Conservation (phyloP, 441 rosid species). For the Macaranga tanarius region DNA sequence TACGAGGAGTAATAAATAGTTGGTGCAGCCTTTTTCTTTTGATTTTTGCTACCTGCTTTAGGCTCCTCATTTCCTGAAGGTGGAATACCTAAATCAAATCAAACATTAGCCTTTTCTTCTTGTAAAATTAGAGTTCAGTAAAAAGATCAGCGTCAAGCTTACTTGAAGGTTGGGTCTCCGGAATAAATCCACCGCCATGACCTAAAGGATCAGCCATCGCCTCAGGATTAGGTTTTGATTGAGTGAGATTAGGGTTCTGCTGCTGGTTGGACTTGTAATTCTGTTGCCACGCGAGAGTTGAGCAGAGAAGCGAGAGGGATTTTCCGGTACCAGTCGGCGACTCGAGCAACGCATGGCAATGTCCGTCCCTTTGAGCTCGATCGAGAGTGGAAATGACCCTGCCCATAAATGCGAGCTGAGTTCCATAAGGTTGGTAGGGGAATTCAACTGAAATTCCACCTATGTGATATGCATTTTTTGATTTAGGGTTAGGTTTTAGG, state of each 20-base stretch:
- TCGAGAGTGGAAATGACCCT: conserved; percentile 90
- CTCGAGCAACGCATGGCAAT: conserved; percentile 86
- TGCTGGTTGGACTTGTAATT: conserved; percentile 44
- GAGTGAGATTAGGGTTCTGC: conserved; percentile 31
- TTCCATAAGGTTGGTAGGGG: conserved; percentile 90
- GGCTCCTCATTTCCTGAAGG: conserved; percentile 37
- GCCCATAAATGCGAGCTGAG: conserved; percentile 95
- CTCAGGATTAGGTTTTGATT: conserved; percentile 59
- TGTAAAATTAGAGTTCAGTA: too few species aligned
- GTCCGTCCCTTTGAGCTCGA: conserved; percentile 85
- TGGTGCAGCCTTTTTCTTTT: conserved; percentile 60
- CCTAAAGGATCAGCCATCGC: conserved; percentile 72
- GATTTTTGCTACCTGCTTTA: conserved; percentile 37
- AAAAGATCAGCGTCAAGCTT: conserved; percentile 15
- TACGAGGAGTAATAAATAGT: conserved; percentile 80
- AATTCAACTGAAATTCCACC: conserved; percentile 84
- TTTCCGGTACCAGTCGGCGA: conserved; percentile 98
- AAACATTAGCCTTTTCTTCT: too few species aligned
- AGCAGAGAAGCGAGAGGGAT: conserved; percentile 95
- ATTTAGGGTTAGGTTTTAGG: conserved; percentile 32
- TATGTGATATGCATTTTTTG: conserved; percentile 49
- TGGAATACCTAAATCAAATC: conserved; percentile 36
- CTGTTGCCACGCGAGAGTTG: conserved; percentile 91
- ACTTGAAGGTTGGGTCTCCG: conserved; percentile 78
- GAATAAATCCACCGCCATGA: conserved; percentile 87